Percentiles rank a stretch among this genome's conserved stretches.
phyloP scores from a whole-genome alignment of 805 yeast genomes.

The Grigorovia transvaalensis region DNA sequence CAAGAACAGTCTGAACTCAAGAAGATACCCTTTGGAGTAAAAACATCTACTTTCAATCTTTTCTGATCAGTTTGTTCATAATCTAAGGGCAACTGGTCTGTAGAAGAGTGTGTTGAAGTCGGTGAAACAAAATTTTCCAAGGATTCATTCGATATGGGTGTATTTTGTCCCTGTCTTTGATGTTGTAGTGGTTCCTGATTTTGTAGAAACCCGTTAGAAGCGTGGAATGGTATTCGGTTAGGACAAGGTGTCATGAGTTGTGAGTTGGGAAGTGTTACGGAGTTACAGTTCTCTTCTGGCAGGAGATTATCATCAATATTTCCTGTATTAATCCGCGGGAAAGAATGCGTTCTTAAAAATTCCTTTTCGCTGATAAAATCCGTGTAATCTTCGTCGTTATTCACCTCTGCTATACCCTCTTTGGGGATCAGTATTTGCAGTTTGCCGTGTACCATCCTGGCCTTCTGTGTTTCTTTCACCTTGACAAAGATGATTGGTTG shows the following conservation, averaged over 20 bases:
- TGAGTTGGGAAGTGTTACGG: not conserved
- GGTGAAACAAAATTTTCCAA: not conserved
- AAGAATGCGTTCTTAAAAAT: conserved; percentile 11
- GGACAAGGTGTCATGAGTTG: not conserved
- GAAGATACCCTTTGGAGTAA: conserved; percentile 26
- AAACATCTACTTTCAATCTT: conserved; percentile 20
- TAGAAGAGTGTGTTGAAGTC: not conserved
- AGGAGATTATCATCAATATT: not conserved
- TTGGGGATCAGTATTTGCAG: conserved; percentile 20
- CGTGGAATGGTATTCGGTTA: not conserved
- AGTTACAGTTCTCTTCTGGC: not conserved
- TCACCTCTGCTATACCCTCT: not conserved
- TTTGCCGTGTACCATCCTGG: conserved; percentile 21
- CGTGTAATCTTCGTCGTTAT: conserved; percentile 1
- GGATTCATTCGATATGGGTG: not conserved
- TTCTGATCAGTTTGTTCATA: conserved; percentile 6
- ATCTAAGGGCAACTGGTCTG: not conserved
- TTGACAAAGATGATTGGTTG: conserved; percentile 24
- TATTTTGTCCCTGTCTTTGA: not conserved
- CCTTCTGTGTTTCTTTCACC: conserved; percentile 20
- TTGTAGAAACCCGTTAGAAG: no score
- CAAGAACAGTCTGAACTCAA: conserved; percentile 28
- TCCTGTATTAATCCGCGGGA: not conserved
- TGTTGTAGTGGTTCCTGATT: not conserved
- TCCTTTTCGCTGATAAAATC: conserved; percentile 22